A percentile compares a stretch with the other conserved stretches of the same genome.
These are phyloP conservation scores for Hanseniaspora thailandica DNA, from an alignment of 805 yeast genomes.

Conservation along the genomic window DNA sequence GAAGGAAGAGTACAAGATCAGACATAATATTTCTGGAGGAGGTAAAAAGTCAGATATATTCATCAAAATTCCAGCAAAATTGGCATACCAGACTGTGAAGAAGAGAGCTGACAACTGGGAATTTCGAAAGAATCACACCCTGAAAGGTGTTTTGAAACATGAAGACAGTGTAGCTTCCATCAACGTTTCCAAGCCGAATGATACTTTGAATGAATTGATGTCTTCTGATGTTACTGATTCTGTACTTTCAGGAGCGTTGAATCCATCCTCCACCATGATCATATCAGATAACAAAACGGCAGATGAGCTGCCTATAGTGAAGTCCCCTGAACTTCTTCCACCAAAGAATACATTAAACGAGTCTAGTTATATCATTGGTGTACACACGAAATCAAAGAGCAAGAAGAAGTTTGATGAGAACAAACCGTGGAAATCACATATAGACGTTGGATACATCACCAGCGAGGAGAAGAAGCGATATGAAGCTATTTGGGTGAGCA, in stretches of 20 bases:
- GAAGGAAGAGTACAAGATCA: neutral
- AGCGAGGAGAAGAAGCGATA: constrained; percentile 73
- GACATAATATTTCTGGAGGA: neutral
- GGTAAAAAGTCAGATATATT: constrained; percentile 2
- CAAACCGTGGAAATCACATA: constrained; percentile 89
- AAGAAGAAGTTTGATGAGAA: constrained; percentile 58
- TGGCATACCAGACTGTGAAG: constrained; percentile 5
- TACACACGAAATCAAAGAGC: constrained; percentile 17
- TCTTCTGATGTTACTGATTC: neutral
- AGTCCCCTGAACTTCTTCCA: neutral
- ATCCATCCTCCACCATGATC: neutral
- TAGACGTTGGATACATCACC: constrained; percentile 40
- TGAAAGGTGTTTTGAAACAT: neutral
- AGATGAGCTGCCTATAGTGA: neutral
- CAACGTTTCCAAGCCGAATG: neutral
- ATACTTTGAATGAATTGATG: too few species aligned
- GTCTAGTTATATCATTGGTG: constrained; percentile 6
- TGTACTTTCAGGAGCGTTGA: neutral
- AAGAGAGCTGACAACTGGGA: constrained; percentile 10
- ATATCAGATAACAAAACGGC: neutral
- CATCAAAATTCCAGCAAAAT: constrained; percentile 8
- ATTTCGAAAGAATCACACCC: neutral
- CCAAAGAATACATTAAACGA: neutral
- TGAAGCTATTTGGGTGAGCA: constrained; percentile 90
- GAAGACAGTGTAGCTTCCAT: neutral